phyloP scores from a whole-genome alignment of 2,329 filamentous ascomycete species.

The Ophiocordyceps sinensis region DNA sequence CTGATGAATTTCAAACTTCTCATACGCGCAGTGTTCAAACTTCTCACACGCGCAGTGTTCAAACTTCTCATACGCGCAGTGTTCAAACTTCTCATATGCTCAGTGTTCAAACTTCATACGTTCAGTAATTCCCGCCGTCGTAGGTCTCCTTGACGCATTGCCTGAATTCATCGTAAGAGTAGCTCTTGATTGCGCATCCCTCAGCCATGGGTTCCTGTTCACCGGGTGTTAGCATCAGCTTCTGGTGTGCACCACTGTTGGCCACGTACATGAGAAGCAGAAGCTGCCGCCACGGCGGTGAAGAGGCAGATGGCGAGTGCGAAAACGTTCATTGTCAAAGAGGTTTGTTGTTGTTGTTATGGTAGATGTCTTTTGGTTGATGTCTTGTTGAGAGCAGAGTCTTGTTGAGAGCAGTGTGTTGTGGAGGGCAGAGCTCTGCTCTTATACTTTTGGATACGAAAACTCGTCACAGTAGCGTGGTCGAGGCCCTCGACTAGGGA shows the following conservation, averaged over 20 bases:
- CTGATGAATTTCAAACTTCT: neutral
- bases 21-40: neutral
- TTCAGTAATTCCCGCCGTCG: too few relatives aligned
- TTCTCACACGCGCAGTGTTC: too few relatives aligned
- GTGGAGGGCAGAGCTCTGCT: too few relatives aligned
- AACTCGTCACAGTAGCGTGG: neutral
- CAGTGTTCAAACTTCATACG: too few relatives aligned
- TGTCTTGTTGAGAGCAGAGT: too few relatives aligned
- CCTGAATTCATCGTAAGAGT: neutral
- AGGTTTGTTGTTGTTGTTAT: neutral
- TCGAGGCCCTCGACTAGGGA: too few relatives aligned
- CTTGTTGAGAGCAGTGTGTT: too few relatives aligned
- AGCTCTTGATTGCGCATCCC: neutral
- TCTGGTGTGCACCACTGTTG: neutral
- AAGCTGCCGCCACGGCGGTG: neutral
- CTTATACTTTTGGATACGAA: neutral
- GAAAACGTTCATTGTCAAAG: neutral
- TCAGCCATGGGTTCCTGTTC: neutral
- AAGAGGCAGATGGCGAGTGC: neutral
- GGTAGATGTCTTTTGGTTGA: too few relatives aligned
- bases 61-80: too few relatives aligned
- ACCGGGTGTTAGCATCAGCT: neutral
- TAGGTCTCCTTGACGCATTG: too few relatives aligned
- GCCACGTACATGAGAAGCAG: neutral
- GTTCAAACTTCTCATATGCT: too few relatives aligned